Evolutionary conservation across 352 stramenopile genomes (phyloP), one percentile per base, ranked within the genome.

Genomic region (Phytopythium montanum): DNA sequence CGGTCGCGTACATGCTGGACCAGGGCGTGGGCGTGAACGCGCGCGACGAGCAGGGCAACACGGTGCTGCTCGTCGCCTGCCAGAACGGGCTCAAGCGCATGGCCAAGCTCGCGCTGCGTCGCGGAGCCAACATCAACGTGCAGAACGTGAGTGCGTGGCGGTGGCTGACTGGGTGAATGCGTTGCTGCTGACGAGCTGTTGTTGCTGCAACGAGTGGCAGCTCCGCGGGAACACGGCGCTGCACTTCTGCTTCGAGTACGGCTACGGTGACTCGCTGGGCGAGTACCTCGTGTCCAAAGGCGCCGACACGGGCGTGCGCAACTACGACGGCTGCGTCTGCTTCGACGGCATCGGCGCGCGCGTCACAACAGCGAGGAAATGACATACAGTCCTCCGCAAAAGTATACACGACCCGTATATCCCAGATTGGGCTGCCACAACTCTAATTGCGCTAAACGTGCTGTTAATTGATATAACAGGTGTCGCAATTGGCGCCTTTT

Each of bases 71-170:
- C 39, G 89, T 96, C 41, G 87, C 88, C 23, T 97, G 89, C 54
- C 89, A 97, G 66, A 97, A 97, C 68, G 90, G 90, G 48, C 83
- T 96, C 63, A 97, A 96, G 69, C 81, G 87, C 48, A 90, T 95
- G 58, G 79, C 72, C 53, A 97, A 97, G 69, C 73, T 94, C 41
- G 82, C 87, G 28, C 69, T 97, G 28, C 81, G 88, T 25, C 70
- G 81, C 42, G 89, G 88, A 25, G 82, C 79, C 58, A 87, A 97
- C 68, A 95, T 96, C 65, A 97, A 97, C 72, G 81, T 66, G 50
- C 74, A 77, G 28, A 97, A 97, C 52, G 80, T 88, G 72, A 48
- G 31, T 34, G 31, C 31, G 31, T 34, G 31, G 31, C 31, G 8
- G 33, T 8, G 10, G 33, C 33, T 38, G 33, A 3, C 33, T n/a